Conservation (phyloP, 768 basidiomycete genomes). For the Pulveroboletus ravenelii region DNA sequence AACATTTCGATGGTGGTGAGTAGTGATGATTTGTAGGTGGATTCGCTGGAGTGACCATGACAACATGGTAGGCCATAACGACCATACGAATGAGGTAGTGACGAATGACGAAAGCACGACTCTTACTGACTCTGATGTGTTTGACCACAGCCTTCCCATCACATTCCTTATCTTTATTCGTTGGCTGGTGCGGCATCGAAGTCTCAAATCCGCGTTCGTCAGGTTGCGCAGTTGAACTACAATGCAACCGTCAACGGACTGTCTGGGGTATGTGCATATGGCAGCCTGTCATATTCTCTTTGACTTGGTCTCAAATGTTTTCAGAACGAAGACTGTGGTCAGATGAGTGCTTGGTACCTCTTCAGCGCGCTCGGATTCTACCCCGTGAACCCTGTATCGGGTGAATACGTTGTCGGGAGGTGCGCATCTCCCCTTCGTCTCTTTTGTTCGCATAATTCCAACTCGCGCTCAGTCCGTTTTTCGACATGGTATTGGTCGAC, state of each 20-base stretch:
- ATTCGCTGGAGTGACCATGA: slow-evolving; percentile 2
- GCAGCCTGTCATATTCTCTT: not conserved
- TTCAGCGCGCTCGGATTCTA: slow-evolving; percentile 83
- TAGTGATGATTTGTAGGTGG: not conserved
- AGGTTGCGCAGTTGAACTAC: slow-evolving; percentile 62
- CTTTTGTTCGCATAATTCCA: not conserved
- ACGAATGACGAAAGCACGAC: not conserved
- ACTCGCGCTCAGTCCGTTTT: slow-evolving; percentile 40
- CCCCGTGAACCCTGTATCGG: slow-evolving; percentile 76
- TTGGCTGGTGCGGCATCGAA: slow-evolving; percentile 67
- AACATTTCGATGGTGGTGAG: slow-evolving; percentile 45
- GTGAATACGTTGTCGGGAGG: slow-evolving; percentile 74
- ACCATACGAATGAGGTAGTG: slow-evolving; percentile 70
- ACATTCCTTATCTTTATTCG: slow-evolving; percentile 80
- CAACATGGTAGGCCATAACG: slow-evolving; percentile 56
- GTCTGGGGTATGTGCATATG: slow-evolving; percentile 50
- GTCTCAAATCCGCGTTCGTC: slow-evolving; percentile 65
- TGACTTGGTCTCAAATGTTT: not conserved
- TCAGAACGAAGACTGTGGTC: slow-evolving; percentile 86
- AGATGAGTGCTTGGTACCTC: slow-evolving; percentile 88
- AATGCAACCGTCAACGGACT: slow-evolving; percentile 65
- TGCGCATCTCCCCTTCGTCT: slow-evolving; percentile 23
- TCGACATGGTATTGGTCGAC: slow-evolving; percentile 49
- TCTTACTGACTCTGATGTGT: slow-evolving; percentile 3
- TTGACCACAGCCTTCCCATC: slow-evolving; percentile 64